These are phyloP conservation scores for Synchytrium microbalum DNA, from an alignment of 371 early-diverging fungal genomes.

Conservation along the genomic window DNA sequence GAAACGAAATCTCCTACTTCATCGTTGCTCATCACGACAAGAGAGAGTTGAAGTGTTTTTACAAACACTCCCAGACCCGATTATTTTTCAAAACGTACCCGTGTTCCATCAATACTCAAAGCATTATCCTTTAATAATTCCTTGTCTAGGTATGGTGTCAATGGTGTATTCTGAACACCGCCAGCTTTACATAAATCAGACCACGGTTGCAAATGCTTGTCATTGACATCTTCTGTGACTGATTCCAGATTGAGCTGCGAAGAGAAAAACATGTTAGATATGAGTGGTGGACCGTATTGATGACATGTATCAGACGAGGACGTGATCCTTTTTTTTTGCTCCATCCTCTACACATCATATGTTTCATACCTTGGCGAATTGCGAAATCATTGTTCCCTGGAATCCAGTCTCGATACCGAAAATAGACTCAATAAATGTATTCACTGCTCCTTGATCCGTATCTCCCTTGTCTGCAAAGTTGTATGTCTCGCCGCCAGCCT, in stretches of 20 bases:
- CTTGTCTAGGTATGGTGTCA: slow-evolving; percentile 90
- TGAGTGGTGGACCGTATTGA: slow-evolving; percentile 2
- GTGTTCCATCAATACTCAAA: slow-evolving; percentile 65
- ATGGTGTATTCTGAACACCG: slow-evolving; percentile 69
- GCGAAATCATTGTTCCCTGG: slow-evolving; percentile 68
- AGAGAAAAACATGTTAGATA: background rate
- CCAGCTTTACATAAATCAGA: slow-evolving; percentile 46
- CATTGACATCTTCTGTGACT: slow-evolving; percentile 83
- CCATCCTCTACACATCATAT: too few relatives aligned
- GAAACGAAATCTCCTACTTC: background rate
- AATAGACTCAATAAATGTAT: slow-evolving; percentile 55
- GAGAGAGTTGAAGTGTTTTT: background rate
- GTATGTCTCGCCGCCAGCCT: slow-evolving; percentile 49
- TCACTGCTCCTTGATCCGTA: slow-evolving; percentile 77
- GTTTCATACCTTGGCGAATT: slow-evolving; percentile 62
- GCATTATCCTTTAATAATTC: slow-evolving; percentile 78
- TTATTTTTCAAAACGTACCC: slow-evolving; percentile 29
- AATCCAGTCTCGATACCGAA: slow-evolving; percentile 80
- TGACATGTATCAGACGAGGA: slow-evolving; percentile 9
- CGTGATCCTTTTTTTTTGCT: slow-evolving; percentile 13
- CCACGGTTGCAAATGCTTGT: slow-evolving; percentile 68
- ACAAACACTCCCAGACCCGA: background rate
- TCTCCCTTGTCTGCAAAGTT: slow-evolving; percentile 75
- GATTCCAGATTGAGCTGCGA: slow-evolving; percentile 64
- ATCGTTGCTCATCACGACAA: background rate